These are phyloP conservation scores for Hirschfeldia incana DNA, from an alignment of 345 rosid genomes.

Conservation along the genomic window DNA sequence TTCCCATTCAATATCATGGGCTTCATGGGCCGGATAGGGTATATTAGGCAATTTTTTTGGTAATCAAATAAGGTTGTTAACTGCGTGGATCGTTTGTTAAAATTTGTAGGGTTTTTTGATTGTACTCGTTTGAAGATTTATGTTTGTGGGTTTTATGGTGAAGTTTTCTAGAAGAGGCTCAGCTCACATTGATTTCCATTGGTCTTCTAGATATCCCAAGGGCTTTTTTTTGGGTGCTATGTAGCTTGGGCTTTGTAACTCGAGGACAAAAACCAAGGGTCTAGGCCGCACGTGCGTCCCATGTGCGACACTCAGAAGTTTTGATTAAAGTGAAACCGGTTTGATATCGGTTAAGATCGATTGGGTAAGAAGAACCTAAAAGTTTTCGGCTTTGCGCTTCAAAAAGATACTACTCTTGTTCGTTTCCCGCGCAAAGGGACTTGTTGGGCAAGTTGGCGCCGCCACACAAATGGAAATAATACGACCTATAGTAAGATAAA, in stretches of 20 bases:
- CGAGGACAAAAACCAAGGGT: neutral
- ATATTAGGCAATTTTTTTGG: neutral
- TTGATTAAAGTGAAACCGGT: neutral
- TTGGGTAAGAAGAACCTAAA: neutral
- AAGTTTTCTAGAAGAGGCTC: neutral
- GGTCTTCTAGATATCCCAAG: neutral
- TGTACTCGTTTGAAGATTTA: neutral
- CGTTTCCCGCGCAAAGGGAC: slow-evolving; percentile 38
- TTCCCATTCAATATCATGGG: neutral
- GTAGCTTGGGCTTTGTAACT: neutral
- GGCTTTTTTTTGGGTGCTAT: neutral
- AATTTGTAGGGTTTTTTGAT: neutral
- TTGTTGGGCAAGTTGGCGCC: slow-evolving; percentile 41
- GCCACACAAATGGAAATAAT: slow-evolving; percentile 12
- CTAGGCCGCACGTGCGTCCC: neutral
- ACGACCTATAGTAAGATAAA: neutral
- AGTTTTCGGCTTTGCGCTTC: slow-evolving; percentile 8
- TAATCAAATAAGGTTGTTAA: neutral
- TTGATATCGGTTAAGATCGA: neutral
- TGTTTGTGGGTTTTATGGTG: neutral
- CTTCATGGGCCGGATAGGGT: neutral
- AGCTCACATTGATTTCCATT: neutral
- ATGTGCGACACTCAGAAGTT: neutral
- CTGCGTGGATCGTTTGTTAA: neutral
- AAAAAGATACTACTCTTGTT: slow-evolving; percentile 2